Conservation (phyloP, 2,329 filamentous ascomycete genomes). For the Colletotrichum graminicola region DNA sequence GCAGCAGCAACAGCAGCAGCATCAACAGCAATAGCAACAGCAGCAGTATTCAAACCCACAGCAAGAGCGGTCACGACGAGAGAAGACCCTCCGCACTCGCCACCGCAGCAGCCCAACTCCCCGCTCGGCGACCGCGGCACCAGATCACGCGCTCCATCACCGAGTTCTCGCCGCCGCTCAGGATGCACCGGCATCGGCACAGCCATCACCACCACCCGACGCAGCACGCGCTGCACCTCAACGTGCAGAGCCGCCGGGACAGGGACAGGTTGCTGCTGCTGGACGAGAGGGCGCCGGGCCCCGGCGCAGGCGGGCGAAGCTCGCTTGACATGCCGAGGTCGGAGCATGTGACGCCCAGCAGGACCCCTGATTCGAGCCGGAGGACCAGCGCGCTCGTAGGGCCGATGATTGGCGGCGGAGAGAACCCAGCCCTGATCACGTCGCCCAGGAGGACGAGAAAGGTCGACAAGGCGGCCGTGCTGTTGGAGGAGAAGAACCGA, state of each 20-base stretch:
- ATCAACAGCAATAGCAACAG: background rate
- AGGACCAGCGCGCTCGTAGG: conserved; percentile 55
- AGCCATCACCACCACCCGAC: conserved; percentile 53
- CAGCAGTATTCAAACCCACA: conserved; percentile 15
- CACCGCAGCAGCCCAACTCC: conserved; percentile 26
- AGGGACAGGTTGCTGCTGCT: conserved; percentile 26
- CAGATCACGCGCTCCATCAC: conserved; percentile 69
- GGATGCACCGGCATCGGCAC: conserved; percentile 50
- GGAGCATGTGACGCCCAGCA: conserved; percentile 59
- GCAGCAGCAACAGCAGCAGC: background rate
- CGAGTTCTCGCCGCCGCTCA: conserved; percentile 63
- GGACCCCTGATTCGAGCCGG: conserved; percentile 59
- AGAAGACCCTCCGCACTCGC: conserved; percentile 14
- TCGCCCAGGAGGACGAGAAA: conserved; percentile 42
- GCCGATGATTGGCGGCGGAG: conserved; percentile 44
- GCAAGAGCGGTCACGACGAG: conserved; percentile 12
- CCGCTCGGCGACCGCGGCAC: conserved; percentile 53
- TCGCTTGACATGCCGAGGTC: conserved; percentile 62
- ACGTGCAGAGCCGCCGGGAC: conserved; percentile 14
- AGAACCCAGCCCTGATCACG: conserved; percentile 13
- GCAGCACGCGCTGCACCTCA: conserved; percentile 46
- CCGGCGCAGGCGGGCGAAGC: conserved; percentile 49
- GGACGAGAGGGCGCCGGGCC: conserved; percentile 47
- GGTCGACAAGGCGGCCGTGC: conserved; percentile 53
- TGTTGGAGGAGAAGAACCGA: conserved; percentile 57